phyloP scores from a whole-genome alignment of 495 filamentous ascomycete species.

The Daldinia loculata region DNA sequence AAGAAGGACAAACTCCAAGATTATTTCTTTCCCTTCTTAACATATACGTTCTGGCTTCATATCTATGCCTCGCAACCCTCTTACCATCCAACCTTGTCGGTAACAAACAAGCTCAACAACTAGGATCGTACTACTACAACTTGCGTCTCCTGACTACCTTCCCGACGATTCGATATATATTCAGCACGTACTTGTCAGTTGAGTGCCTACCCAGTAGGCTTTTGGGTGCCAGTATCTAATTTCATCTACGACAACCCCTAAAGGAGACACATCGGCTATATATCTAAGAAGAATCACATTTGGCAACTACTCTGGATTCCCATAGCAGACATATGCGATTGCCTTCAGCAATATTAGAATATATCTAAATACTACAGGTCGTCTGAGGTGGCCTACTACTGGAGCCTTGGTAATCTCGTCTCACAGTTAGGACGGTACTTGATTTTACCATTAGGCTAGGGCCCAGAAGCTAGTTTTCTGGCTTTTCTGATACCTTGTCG shows the following conservation, averaged over 20 bases:
- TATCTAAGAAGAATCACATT: conserved; percentile 9
- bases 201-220: conserved; percentile 7
- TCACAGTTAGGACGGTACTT: conserved; percentile 14
- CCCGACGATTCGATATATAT: conserved; percentile 38
- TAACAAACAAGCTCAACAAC: conserved; percentile 27
- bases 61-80: conserved; percentile 34
- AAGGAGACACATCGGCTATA: conserved; percentile 8
- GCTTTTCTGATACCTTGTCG: conserved; percentile 3
- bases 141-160: conserved; percentile 22
- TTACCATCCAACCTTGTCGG: conserved; percentile 23
- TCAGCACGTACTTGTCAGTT: conserved; percentile 19
- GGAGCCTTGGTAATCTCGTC: conserved; percentile 3
- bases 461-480: conserved; percentile 14
- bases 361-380: conserved; percentile 21
- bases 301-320: conserved; percentile 16
- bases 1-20: conserved; percentile 27
- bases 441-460: conserved; percentile 12
- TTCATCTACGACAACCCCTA: conserved; percentile 19
- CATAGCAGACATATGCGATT: conserved; percentile 22
- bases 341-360: conserved; percentile 14
- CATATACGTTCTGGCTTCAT: conserved; percentile 37
- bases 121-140: conserved; percentile 29
- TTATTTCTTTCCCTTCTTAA: conserved; percentile 28
- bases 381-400: conserved; percentile 15
- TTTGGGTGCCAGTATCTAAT: conserved; percentile 21